phyloP scores from a whole-genome alignment of 2,329 filamentous ascomycete species.

The Achaetomium macrosporum region DNA sequence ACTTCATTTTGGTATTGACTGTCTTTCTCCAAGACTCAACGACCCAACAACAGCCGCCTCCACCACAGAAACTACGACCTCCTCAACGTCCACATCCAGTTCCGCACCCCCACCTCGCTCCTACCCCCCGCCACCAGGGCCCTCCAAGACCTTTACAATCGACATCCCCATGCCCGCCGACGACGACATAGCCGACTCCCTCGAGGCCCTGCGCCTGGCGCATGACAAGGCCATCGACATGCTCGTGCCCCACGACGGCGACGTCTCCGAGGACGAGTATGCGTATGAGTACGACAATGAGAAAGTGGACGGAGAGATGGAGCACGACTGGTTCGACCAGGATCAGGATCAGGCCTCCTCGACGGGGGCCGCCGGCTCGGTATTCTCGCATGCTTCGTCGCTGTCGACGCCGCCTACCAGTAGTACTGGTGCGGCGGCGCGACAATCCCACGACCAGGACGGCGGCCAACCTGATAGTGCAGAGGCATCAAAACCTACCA shows the following conservation, averaged over 20 bases:
- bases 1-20: conserved; percentile 14
- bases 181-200: conserved; percentile 34
- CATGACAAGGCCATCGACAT: conserved; percentile 40
- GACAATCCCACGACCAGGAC: not conserved
- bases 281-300: conserved; percentile 1
- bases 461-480: conserved; percentile 1
- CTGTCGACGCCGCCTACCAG: conserved; percentile 22
- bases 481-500: conserved; percentile 3
- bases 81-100: not conserved
- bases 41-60: not conserved
- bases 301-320: not conserved
- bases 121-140: conserved; percentile 32
- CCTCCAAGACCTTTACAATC: conserved; percentile 48
- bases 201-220: conserved; percentile 38
- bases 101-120: not conserved
- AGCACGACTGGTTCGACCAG: conserved; percentile 15
- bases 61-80: not conserved
- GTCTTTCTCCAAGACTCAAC: not conserved
- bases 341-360: not conserved
- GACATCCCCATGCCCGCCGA: conserved; percentile 43
- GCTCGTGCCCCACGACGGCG: conserved; percentile 14
- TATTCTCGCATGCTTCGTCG: conserved; percentile 22
- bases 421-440: not conserved
- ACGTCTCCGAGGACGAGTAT: conserved; percentile 1
- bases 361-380: conserved; percentile 12